A percentile compares a stretch with the other conserved stretches of the same genome.
phyloP scores from a whole-genome alignment of 108 stramenopile species.

The Cyclotella cryptica region DNA sequence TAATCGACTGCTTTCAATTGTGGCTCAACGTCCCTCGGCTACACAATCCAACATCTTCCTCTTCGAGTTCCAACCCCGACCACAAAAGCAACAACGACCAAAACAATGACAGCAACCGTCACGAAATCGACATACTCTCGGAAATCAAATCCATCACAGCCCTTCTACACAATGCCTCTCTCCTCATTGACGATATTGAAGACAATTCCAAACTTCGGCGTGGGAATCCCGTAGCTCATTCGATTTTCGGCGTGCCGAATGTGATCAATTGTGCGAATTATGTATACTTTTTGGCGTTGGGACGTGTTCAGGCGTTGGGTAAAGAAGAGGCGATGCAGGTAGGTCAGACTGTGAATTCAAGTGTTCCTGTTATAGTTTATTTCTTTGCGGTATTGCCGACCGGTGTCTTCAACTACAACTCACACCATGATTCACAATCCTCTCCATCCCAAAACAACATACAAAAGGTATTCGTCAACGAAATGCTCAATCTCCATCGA shows the following conservation, averaged over 20 bases:
- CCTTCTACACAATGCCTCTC: conserved; percentile 92
- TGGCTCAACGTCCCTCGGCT: conserved; percentile 71
- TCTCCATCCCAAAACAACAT: too few relatives aligned
- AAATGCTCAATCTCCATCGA: conserved; percentile 93
- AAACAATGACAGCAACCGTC: conserved; percentile 39
- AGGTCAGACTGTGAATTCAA: not conserved
- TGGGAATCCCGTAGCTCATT: conserved; percentile 93
- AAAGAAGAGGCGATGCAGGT: conserved; percentile 74
- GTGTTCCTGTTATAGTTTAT: not conserved
- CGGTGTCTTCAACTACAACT: too few relatives aligned
- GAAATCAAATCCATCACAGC: conserved; percentile 75
- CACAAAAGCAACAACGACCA: conserved; percentile 32
- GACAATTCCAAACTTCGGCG: conserved; percentile 93
- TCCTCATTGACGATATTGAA: conserved; percentile 97
- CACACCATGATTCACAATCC: too few relatives aligned
- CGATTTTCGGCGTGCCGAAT: conserved; percentile 90
- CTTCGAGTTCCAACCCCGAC: too few relatives aligned
- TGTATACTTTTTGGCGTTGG: conserved; percentile 94
- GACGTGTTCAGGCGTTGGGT: conserved; percentile 72
- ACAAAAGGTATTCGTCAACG: conserved; percentile 76
- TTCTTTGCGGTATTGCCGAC: too few relatives aligned
- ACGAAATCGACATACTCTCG: conserved; percentile 24
- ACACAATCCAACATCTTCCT: not conserved
- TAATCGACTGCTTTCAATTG: conserved; percentile 88
- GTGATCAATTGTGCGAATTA: conserved; percentile 98